phyloP scores from a whole-genome alignment of 257 asterid genomes.

The Anisodus acutangulus region DNA sequence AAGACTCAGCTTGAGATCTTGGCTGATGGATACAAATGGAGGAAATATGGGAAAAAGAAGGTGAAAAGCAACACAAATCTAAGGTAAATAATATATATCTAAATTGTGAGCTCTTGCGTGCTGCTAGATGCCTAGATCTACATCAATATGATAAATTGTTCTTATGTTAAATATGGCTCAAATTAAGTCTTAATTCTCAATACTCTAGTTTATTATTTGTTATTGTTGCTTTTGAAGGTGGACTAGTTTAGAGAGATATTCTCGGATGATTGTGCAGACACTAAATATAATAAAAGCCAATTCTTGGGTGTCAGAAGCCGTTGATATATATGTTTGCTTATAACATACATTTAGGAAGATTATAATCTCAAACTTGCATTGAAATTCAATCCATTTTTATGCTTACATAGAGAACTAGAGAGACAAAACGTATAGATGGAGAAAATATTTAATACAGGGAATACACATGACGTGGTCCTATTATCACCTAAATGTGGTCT shows the following conservation, averaged over 20 bases:
- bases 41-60: slow-evolving; percentile 77
- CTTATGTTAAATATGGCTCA: neutral
- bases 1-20: slow-evolving; percentile 53
- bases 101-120: neutral
- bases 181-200: neutral
- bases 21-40: slow-evolving; percentile 80
- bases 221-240: neutral
- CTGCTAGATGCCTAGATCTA: neutral
- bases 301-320: neutral
- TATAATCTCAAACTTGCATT: neutral
- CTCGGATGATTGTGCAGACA: neutral
- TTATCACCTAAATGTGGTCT: neutral
- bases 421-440: neutral
- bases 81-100: slow-evolving; percentile 45
- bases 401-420: neutral
- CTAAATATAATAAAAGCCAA: neutral
- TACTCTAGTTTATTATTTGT: neutral
- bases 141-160: neutral
- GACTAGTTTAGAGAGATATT: neutral
- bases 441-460: neutral
- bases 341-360: neutral
- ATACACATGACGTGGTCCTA: neutral
- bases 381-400: neutral
- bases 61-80: slow-evolving; percentile 64
- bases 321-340: neutral